Evolutionary conservation across 495 filamentous ascomycete species (phyloP), one percentile per base, ranked within the genome.

Genomic region (Penicillium atrosanguineum): DNA sequence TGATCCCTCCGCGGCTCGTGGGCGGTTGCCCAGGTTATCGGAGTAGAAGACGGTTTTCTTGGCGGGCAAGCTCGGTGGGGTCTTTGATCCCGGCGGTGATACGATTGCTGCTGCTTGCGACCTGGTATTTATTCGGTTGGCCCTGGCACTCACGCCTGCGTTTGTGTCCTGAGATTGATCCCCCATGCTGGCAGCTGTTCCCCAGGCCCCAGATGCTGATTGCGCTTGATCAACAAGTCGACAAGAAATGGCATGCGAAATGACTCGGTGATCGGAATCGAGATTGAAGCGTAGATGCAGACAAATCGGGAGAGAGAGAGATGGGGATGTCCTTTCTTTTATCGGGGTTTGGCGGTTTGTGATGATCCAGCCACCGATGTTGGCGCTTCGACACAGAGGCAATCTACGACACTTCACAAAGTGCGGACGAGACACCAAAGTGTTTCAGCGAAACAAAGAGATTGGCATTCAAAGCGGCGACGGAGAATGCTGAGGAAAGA

Each of bases 11-110:
- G 48, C 60, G 7, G 26, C 20, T 44, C 66, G 57, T 45, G 67
- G 53, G 21, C 50, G 65, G 31, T 53, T 62, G 0, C 59, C 65
- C 21, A 53, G 48, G 44, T 69, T 51, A 44, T 75, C 73, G 12
- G 66, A 69, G 46, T 72, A 76, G 37, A 69, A 64, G 16, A 75
- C 54, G 0, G 72, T 76, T 46, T 62, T 69, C 57, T 75, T 77
- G 1, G 62, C 48, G 7, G 73, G 69, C 63, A 69, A 68, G 44
- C 66, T 74, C 37, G 75, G 75, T 12, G 75, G 75, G 36, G 75
- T 79, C 41, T 70, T 73, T 3, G 74, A 74, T 7, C 69, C 71
- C 11, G 74, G 74, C 26, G 74, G 73, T 29, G 75, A 72, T 34
- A 60, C 63, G 36, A 76, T 63, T 50, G 65, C 71, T 31, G 64